Percentiles rank a stretch among this genome's conserved stretches.
Evolutionary conservation across 345 rosid genomes (phyloP).

Genomic region (Melaleuca alternifolia): DNA sequence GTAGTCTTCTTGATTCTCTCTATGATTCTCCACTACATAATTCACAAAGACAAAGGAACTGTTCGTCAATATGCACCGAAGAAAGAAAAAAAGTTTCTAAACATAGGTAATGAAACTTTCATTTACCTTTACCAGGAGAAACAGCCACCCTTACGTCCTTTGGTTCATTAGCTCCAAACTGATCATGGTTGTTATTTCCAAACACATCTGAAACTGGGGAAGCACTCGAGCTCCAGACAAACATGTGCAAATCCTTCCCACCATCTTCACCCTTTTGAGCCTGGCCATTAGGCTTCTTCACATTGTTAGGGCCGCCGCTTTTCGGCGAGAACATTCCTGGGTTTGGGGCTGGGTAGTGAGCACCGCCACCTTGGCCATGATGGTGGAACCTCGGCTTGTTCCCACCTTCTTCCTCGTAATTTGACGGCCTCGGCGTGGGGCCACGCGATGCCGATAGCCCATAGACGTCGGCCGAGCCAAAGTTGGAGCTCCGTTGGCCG

Average conservation of each 20-base stretch:
- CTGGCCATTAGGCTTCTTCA: slow-evolving; percentile 23
- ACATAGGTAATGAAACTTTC: background rate
- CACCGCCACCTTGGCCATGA: slow-evolving; percentile 30
- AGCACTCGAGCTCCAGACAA: slow-evolving; percentile 96
- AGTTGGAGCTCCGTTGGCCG: slow-evolving; percentile 59
- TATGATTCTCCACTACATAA: slow-evolving; percentile 20
- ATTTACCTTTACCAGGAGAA: slow-evolving; percentile 67
- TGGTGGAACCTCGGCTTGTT: slow-evolving; percentile 44
- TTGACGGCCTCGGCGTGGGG: slow-evolving; percentile 79
- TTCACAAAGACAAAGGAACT: background rate
- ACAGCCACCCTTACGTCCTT: slow-evolving; percentile 71
- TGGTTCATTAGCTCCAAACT: slow-evolving; percentile 24
- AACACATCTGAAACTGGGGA: slow-evolving; percentile 95
- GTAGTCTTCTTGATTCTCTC: slow-evolving; percentile 32
- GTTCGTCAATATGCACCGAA: background rate
- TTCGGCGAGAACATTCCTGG: slow-evolving; percentile 77
- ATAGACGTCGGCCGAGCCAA: slow-evolving; percentile 57
- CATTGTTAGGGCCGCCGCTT: slow-evolving; percentile 9
- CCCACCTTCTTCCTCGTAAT: slow-evolving; percentile 64
- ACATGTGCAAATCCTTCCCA: slow-evolving; percentile 85
- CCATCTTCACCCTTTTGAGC: slow-evolving; percentile 25
- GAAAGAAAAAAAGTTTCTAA: background rate
- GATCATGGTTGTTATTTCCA: slow-evolving; percentile 34
- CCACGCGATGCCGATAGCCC: slow-evolving; percentile 39
- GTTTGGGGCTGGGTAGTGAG: slow-evolving; percentile 90